These are phyloP conservation scores for Juglanconis oblonga DNA, from an alignment of 2,329 filamentous ascomycete species.

Conservation along the genomic window DNA sequence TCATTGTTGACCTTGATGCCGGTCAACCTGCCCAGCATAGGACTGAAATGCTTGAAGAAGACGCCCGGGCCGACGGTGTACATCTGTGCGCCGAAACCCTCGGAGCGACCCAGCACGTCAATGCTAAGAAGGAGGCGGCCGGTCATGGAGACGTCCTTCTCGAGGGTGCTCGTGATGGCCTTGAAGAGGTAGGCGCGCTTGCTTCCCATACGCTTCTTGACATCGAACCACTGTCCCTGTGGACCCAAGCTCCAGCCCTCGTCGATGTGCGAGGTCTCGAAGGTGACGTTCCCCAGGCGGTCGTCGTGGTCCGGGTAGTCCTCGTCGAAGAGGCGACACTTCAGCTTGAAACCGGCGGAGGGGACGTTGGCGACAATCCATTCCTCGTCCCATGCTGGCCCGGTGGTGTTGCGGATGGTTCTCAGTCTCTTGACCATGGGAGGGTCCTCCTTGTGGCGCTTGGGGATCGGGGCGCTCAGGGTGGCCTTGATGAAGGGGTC, in stretches of 20 bases:
- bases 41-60: slow-evolving; percentile 84
- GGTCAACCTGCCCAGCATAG: slow-evolving; percentile 78
- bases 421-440: slow-evolving; percentile 70
- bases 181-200: slow-evolving; percentile 81
- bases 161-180: slow-evolving; percentile 62
- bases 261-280: slow-evolving; percentile 58
- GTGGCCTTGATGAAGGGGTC: slow-evolving; percentile 81
- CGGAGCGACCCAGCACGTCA: slow-evolving; percentile 72
- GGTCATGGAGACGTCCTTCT: slow-evolving; percentile 61
- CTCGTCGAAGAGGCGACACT: slow-evolving; percentile 86
- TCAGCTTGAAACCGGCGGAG: slow-evolving; percentile 74
- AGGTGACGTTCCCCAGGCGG: slow-evolving; percentile 79
- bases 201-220: slow-evolving; percentile 82
- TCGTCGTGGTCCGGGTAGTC: slow-evolving; percentile 85
- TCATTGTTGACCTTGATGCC: slow-evolving; percentile 67
- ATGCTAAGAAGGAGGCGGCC: slow-evolving; percentile 72
- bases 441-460: slow-evolving; percentile 83
- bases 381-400: slow-evolving; percentile 78
- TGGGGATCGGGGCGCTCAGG: slow-evolving; percentile 67
- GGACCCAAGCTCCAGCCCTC: slow-evolving; percentile 70
- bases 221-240: slow-evolving; percentile 56
- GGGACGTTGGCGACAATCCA: slow-evolving; percentile 91
- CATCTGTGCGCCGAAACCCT: slow-evolving; percentile 64
- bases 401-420: slow-evolving; percentile 68
- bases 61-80: slow-evolving; percentile 76